Base-by-base conservation (phyloP, 371 early-diverging fungal species). In the Syncephalastrum contaminatum region DNA sequence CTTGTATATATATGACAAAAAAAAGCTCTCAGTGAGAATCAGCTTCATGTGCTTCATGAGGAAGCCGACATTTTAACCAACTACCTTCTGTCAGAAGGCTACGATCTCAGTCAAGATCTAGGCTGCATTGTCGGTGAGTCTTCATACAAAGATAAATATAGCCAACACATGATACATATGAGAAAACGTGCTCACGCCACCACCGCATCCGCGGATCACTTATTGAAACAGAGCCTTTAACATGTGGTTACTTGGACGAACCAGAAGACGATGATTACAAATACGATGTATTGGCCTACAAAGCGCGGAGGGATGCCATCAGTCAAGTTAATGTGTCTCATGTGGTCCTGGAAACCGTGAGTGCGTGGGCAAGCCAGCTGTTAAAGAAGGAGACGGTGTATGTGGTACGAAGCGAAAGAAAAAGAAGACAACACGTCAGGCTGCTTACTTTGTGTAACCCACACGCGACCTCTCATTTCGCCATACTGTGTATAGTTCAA, bases 51-150 rank as follows among this genome's bases (percentile, higher is more conserved):
- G 16, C 62, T 81, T 12, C 55, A 64, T 50, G 59, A 71, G 16
- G 85, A 84, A 59, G 74, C 85, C 1, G 76, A 83, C 52, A 46
- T 51, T 8, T 64, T 84, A 15, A 50, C 60, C n/a, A 84, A 84
- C 60, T 60, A 79, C 67, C 53, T 71, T 48, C 67, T 75, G 71
- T 64, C 65, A 46, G 72, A 56, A 60, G 77, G 72, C 5, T 46
- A 45, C 39, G 83, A 84, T 52, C 59, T 82, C 8, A 64, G 70
- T 16, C 39, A 51, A 3, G 63, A 75, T 58, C 67, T 80, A 57
- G 85, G 85, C 7, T 80, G 83, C 44, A 66, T 84, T 20, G 51
- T 84, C 39, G 79, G 79, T 78, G 62, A 53, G 19, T 24, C 16
- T 5, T 5, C 19, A 1, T 5, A 30, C 5, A 46, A 21, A 21